Base-by-base conservation (phyloP, 2,329 filamentous ascomycete species). In the Pseudogymnoascus sp. region DNA sequence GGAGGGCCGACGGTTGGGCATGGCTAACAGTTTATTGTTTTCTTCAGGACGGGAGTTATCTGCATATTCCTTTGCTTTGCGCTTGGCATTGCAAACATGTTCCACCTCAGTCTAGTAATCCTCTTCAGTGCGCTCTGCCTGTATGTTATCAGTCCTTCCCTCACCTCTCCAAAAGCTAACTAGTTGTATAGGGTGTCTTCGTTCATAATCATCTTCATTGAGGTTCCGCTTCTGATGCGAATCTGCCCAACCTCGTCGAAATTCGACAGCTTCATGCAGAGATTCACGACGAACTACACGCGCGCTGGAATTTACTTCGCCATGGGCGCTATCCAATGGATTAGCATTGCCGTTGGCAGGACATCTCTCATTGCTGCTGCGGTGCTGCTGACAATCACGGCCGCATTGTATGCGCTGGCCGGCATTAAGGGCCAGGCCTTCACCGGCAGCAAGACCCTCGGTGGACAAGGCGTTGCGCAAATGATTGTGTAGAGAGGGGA, bases 211-310 rank as follows among this genome's bases (percentile, higher is more conserved):
- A 78, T 94, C 71, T 94, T 94, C 76, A 82, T 93, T 72, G 90
- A 99, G 75, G 87, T 99, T 15, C 94, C 94, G 29, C 87, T 97
- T 63, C 89, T 99, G 62, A 87, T 99, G 64, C 90, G 94, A 76
- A 97, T 99, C 78, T 99, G 94, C 79, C 94, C 94, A 63, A 99
- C 94, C 5, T 97, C 93, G 11, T 76, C 87, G 66, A 86, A 84
- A 66, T 99, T 99, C 78, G 94, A 99, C 75, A 79, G 78, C 67
- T 87, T 92, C 73, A 93, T 99, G 75, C 92, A 93, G 76, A 87
- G 84, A 71, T 90, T 99, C 79, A 91, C 91, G 66, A 96, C 92
- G 63, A 97, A 97, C 80, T 97, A 92, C 79, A 95, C 94, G 87
- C 92, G 94, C 76, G 93, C 93, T 17, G 88, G 80, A 62, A 88